phyloP scores from a whole-genome alignment of 345 rosid genomes.

The Murraya koenigii region DNA sequence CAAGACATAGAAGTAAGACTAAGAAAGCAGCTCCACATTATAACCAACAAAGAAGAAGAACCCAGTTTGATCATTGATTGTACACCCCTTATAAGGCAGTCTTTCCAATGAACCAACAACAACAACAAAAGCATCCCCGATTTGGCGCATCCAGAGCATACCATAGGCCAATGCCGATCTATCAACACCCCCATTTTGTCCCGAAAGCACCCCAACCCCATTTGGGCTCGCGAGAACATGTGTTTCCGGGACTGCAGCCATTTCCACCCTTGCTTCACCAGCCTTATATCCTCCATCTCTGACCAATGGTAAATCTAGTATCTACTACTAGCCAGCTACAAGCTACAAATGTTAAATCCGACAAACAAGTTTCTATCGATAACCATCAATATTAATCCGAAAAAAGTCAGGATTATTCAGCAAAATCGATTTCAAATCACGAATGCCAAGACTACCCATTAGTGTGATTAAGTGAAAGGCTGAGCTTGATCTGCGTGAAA shows the following conservation, averaged over 20 bases:
- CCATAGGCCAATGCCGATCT: slow-evolving; percentile 89
- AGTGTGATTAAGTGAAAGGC: neutral
- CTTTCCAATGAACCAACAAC: slow-evolving; percentile 68
- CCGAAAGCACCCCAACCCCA: slow-evolving; percentile 34
- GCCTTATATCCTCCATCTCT: slow-evolving; percentile 86
- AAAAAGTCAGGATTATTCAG: neutral
- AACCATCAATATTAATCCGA: slow-evolving; percentile 10
- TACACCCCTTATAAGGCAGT: slow-evolving; percentile 63
- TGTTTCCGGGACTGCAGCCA: slow-evolving; percentile 83
- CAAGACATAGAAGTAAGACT: slow-evolving; percentile 88
- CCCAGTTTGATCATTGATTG: slow-evolving; percentile 65
- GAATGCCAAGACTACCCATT: slow-evolving; percentile 14
- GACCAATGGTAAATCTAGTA: neutral
- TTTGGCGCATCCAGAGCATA: slow-evolving; percentile 63
- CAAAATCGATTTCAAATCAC: slow-evolving; percentile 13
- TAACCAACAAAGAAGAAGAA: slow-evolving; percentile 79
- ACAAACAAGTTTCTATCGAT: neutral
- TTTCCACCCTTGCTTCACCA: slow-evolving; percentile 82
- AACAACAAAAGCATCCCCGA: slow-evolving; percentile 37
- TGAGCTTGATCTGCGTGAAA: slow-evolving; percentile 13
- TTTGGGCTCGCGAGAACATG: slow-evolving; percentile 39
- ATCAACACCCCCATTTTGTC: slow-evolving; percentile 54
- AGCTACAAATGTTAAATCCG: neutral
- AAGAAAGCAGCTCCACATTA: slow-evolving; percentile 98
- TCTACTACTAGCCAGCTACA: neutral